Base-by-base conservation (phyloP, 805 yeast species). In the Candida suzukii region DNA sequence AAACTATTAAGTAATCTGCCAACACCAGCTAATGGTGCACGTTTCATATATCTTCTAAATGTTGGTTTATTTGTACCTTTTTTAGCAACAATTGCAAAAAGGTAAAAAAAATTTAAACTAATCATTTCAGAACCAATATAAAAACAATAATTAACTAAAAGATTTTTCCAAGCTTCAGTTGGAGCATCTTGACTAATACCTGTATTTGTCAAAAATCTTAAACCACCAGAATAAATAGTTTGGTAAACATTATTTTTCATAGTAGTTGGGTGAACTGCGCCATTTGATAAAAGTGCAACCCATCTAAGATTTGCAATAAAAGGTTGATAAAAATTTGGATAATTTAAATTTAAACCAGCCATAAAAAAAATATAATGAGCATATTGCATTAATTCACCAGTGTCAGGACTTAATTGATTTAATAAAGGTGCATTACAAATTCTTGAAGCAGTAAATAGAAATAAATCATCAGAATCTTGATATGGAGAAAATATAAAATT, bases 301-400 rank as follows among this genome's bases (percentile, higher is more conserved):
- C 87, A 80, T 16, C 74, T 57, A 17, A 75, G 51, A 14, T 68
- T 59, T 3, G 76, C 63, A 37, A 78, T 56, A 13, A 75, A 54
- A 0, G 83, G 83, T 45, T 72, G 82, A 44, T 70, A 75, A 51
- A 74, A 78, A 0, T 83, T 85, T 0, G 88, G 88, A 48, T 74
- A 81, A 21, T 65, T 60, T 17, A 81, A 53, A 46, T 70, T 68
- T 24, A 82, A 60, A 4, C 76, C 81, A 6, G 73, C 74, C 48
- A 74, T 65, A 52, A 79, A 75, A 34, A 77, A 68, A 1, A 78
- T 72, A 60, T 73, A 80, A 52, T 82, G 88, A 27, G 78, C 52
- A 55, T 78, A 80, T 17, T 66, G 57, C 2, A 80, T 47, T 34
- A 73, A 67, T 29, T 75, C 74, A 4, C 63, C 60, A 9, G 69